Base-by-base conservation (phyloP, 164 flowering plant species). In the Nelumbo lutea region DNA sequence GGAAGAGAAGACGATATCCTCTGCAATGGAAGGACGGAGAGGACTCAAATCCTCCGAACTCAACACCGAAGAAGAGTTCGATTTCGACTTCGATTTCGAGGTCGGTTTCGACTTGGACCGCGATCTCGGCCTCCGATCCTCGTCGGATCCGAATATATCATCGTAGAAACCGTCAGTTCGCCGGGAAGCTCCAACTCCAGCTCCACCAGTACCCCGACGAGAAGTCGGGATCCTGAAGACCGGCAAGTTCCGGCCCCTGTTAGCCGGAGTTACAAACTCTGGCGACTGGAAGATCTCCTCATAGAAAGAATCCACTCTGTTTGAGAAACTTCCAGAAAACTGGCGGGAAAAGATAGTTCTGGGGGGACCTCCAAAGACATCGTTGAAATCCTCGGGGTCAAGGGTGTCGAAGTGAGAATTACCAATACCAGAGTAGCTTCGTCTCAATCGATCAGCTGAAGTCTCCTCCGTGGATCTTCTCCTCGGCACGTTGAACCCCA, bases 291-390 rank as follows among this genome's bases (percentile, higher is more conserved):
- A 89, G 46, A 90, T 71, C 64, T 86, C 94, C 64, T 82, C 79
- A 79, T 85, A 88, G 76, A 83, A 85, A 13, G 64, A 73, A 2
- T 62, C 57, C 1, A 58, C 5, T 3, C 11, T 11, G 0, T 51
- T 61, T 10, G 27, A 27, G 27, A 27, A 27, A 27, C 27, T 27
- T 5, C 80, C 76, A 13, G 91, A 83, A 61, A 70, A 71, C 48
- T 80, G 75, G 39, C 86, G 82, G 38, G 74, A 62, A 5, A 87
- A 72, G 1, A 87, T 75, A n/a, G 79, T 89, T 44, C 86, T 69
- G 1, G 96, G 98, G 1, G 98, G 96, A 3, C 98, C 98, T 9
- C 98, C 98, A 56, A 89, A 93, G n/a, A 93, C 96, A 70, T 92
- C 97, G 73, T 76, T 48, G 79, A 86, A 86, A 70, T 86, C 90